Evolutionary conservation across 1,284 basidiomycete species (phyloP), one percentile per base, ranked within the genome.

Genomic region (Stygiomarasmius scandens): DNA sequence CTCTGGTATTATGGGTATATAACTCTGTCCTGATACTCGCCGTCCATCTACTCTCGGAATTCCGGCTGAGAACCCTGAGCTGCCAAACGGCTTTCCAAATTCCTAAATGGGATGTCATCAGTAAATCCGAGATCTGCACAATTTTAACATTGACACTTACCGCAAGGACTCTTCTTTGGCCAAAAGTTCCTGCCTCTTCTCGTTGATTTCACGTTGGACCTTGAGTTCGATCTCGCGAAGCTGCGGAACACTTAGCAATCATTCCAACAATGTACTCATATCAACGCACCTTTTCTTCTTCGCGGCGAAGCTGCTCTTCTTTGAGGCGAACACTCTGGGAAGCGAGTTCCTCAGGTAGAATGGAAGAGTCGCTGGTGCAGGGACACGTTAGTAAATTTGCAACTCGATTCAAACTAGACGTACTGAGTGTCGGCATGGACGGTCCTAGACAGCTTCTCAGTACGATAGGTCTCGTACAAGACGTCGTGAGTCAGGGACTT

Each of bases 211-310:
- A 60, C 97, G 88, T 76, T 98, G 96, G 38, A 98, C 95, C 74
- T 95, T 95, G 74, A 98, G 85, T 73, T 99, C 97, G 73, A 98
- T 95, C 78, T 99, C 97, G 66, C 96, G 93, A 63, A 99, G 82
- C 89, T 94, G 71, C 43, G 58, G 58, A 51, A 52, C 47, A 49
- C 56, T 63, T 57, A 48, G 54, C 43, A 59, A 46, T 47, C 20
- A 60, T 11, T 9, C 20, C 16, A 6, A 11, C 47, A 22, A 11
- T 19, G 23, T 29, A 52, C 43, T 38, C 19, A 46, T 27, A 34
- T 48, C 24, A 45, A 60, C 73, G 10, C 43, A 89, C 88, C 81
- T 96, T 96, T 80, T 97, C 95, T 79, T 97, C 95, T 75, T 99
- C 97, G 62, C 93, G 83, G 67, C 96, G 91, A 61, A 99, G 89